Evolutionary conservation across 2,329 filamentous ascomycete species (phyloP).

Genomic region (Fusarium avenaceum): DNA sequence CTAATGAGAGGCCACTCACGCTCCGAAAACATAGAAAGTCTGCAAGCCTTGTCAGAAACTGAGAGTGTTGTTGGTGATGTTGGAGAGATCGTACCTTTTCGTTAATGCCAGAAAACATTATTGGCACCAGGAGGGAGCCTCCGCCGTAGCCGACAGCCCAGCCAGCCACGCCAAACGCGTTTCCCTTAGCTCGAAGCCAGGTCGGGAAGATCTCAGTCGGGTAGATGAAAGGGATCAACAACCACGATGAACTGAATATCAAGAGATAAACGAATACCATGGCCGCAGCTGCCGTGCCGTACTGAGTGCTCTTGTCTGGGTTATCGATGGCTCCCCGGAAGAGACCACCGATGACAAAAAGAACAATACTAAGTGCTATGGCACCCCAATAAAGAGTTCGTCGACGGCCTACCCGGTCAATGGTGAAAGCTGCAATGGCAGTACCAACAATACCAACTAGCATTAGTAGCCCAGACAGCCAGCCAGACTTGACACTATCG

Average conservation of each 20-base stretch:
- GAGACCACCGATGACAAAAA: slow-evolving; percentile 51
- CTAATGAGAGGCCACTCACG: background rate
- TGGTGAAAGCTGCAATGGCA: slow-evolving; percentile 61
- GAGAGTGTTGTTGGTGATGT: background rate
- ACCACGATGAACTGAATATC: slow-evolving; percentile 51
- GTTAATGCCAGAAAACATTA: slow-evolving; percentile 19
- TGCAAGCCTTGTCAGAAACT: slow-evolving; percentile 1
- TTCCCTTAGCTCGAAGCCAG: slow-evolving; percentile 48
- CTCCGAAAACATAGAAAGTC: slow-evolving; percentile 20
- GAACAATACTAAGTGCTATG: slow-evolving; percentile 47
- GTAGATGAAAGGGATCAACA: slow-evolving; percentile 51
- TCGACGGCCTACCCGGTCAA: slow-evolving; percentile 55
- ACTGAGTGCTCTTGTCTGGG: slow-evolving; percentile 37
- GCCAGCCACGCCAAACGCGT: slow-evolving; percentile 49
- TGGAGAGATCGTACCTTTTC: slow-evolving; percentile 5
- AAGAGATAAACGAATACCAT: slow-evolving; percentile 52
- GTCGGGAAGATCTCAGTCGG: slow-evolving; percentile 52
- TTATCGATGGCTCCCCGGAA: slow-evolving; percentile 37
- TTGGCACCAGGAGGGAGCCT: slow-evolving; percentile 15
- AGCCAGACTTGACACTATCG: slow-evolving; percentile 17
- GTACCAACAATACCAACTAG: slow-evolving; percentile 65
- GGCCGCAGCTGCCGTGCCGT: slow-evolving; percentile 50
- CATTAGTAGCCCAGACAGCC: slow-evolving; percentile 63
- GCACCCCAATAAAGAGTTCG: slow-evolving; percentile 54
- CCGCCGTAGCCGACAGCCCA: slow-evolving; percentile 39